These are phyloP conservation scores for Phytophthora brassicae DNA, from an alignment of 352 stramenopile genomes.

Conservation along the genomic window DNA sequence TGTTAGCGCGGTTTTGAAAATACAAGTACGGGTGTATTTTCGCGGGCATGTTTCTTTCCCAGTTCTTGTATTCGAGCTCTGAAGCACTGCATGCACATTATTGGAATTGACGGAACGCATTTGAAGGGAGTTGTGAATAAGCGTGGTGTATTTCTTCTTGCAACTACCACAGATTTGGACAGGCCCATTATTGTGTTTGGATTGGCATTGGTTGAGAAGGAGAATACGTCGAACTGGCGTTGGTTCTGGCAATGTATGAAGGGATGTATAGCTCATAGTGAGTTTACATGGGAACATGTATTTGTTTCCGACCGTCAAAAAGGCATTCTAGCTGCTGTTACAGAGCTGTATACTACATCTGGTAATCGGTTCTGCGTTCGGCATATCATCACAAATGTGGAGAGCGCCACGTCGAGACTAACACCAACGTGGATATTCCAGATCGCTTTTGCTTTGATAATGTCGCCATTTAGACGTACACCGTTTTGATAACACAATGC, in stretches of 20 bases:
- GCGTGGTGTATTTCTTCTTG: conserved; percentile 1
- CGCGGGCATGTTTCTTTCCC: neutral
- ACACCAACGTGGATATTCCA: too few relatives aligned
- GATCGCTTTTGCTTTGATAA: too few relatives aligned
- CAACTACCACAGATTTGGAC: too few relatives aligned
- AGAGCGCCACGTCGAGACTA: too few relatives aligned
- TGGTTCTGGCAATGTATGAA: neutral
- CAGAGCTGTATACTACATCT: neutral
- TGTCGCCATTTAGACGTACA: too few relatives aligned
- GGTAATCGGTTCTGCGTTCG: conserved; percentile 5
- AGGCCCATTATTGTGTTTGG: conserved; percentile 8
- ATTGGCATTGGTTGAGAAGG: neutral
- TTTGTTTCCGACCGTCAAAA: conserved; percentile 10
- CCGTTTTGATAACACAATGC: too few relatives aligned
- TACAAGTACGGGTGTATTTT: neutral
- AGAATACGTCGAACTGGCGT: neutral
- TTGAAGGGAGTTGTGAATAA: conserved; percentile 9
- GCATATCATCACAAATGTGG: conserved; percentile 6
- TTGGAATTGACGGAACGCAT: neutral
- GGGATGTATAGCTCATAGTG: neutral
- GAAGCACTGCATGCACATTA: conserved; percentile 4
- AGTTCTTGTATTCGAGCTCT: neutral
- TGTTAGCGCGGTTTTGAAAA: neutral
- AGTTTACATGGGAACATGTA: neutral
- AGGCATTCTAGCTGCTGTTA: neutral